phyloP scores from a whole-genome alignment of 106 monocot genomes.

The Xerophyta viscosa region DNA sequence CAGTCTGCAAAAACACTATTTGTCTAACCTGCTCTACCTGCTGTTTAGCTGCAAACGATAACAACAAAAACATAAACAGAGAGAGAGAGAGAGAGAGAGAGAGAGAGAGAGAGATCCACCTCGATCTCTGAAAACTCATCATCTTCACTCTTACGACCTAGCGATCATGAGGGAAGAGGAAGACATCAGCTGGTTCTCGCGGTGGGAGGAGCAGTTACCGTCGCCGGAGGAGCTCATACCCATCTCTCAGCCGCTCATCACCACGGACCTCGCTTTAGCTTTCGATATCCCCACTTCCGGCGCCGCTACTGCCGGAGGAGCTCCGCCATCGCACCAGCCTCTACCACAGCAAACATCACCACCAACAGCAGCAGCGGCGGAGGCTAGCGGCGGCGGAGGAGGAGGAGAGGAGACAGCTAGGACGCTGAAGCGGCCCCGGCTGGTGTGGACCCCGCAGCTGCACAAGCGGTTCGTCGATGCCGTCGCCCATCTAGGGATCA shows the following conservation, averaged over 20 bases:
- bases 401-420: conserved; percentile 45
- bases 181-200: conserved; percentile 61
- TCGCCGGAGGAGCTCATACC: conserved; percentile 75
- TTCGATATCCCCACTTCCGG: conserved; percentile 43
- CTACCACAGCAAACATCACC: background rate
- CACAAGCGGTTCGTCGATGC: conserved; percentile 83
- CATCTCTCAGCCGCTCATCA: conserved; percentile 76
- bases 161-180: conserved; percentile 31
- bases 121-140: too few species aligned
- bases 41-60: too few species aligned
- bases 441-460: conserved; percentile 87
- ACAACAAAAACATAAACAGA: too few species aligned
- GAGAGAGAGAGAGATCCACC: too few species aligned
- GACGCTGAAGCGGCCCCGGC: conserved; percentile 66
- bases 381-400: conserved; percentile 12
- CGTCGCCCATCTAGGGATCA: conserved; percentile 67
- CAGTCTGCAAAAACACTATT: too few species aligned
- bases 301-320: background rate
- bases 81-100: too few species aligned
- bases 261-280: conserved; percentile 69
- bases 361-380: conserved; percentile 1
- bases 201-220: conserved; percentile 83
- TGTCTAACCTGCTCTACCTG: too few species aligned
- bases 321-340: background rate
- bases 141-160: background rate